Evolutionary conservation across 257 asterid genomes (phyloP), one percentile per base, ranked within the genome.

Genomic region (Cruciata laevipes): DNA sequence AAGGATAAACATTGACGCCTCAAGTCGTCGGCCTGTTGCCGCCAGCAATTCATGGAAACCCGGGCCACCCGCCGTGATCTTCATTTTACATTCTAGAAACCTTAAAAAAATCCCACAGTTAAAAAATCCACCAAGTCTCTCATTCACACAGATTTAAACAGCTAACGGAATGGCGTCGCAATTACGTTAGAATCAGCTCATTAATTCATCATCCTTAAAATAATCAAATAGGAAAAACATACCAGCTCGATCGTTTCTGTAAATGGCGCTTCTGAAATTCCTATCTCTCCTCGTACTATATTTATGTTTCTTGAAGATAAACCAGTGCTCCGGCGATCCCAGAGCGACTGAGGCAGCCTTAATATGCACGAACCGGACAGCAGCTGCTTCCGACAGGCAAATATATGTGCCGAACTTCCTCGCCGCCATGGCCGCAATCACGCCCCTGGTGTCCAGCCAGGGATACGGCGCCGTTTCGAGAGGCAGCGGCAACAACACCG

Each of bases 291-390:
- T 76, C 8, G 0, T 81, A 47, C 4, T 7, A 12, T 60, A 66
- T 2, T 53, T 7, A 12, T 60, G 66, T 2, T 53, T 67, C 2
- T 27, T 71, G 11, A 56, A 47, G 1, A 24, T 63, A 35, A 82
- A 67, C 23, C 66, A 24, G 24, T 78, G 80, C 3, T 16, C 44
- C 9, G 70, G 69, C 55, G 88, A 83, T 20, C 91, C 91, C 40
- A 73, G 95, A 69, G 85, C 89, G 0, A 82, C 91, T 2, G 79
- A 75, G 66, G 88, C 84, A 61, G 86, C 86, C 23, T 65, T 52
- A 38, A 57, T 83, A 38, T 87, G 91, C 80, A 58, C 80, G 74
- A 87, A 83, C 75, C 64, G 63, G 32, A 76, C 88, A 0, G 83
- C 91, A 4, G 16, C 73, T 6, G 58, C 13, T 52, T 68, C 89